phyloP scores from a whole-genome alignment of 1,284 basidiomycete genomes.

The Naganishia sp. region DNA sequence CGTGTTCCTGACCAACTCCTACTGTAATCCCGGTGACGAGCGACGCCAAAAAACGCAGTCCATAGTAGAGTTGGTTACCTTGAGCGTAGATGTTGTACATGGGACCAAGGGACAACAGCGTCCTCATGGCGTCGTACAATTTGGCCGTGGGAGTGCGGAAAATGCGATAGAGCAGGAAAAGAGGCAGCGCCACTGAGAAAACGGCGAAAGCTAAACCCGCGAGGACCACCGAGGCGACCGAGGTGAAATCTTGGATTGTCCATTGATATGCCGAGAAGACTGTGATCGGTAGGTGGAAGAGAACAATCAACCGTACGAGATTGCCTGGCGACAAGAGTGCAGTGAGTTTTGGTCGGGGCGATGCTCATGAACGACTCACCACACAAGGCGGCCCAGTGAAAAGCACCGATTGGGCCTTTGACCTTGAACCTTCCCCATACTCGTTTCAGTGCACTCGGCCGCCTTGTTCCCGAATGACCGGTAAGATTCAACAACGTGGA shows the following conservation, averaged over 20 bases:
- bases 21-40: conserved; percentile 77
- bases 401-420: conserved; percentile 54
- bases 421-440: conserved; percentile 51
- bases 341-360: neutral
- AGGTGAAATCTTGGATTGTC: conserved; percentile 62
- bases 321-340: conserved; percentile 61
- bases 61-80: conserved; percentile 84
- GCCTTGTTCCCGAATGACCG: conserved; percentile 1
- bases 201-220: conserved; percentile 62
- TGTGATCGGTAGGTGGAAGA: conserved; percentile 93
- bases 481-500: conserved; percentile 23
- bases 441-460: conserved; percentile 30
- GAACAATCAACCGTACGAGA: conserved; percentile 79
- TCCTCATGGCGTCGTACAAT: conserved; percentile 90
- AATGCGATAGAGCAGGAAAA: conserved; percentile 72
- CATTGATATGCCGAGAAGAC: conserved; percentile 87
- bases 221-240: conserved; percentile 48
- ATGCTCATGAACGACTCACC: conserved; percentile 27
- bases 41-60: conserved; percentile 76
- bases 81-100: conserved; percentile 93
- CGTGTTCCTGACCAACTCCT: conserved; percentile 84
- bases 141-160: conserved; percentile 79
- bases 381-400: conserved; percentile 53
- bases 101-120: conserved; percentile 86
- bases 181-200: conserved; percentile 76